A percentile compares a stretch with the other conserved stretches of the same genome.
These are phyloP conservation scores for Euphorbia corollata DNA, from an alignment of 441 rosid genomes.

Conservation along the genomic window DNA sequence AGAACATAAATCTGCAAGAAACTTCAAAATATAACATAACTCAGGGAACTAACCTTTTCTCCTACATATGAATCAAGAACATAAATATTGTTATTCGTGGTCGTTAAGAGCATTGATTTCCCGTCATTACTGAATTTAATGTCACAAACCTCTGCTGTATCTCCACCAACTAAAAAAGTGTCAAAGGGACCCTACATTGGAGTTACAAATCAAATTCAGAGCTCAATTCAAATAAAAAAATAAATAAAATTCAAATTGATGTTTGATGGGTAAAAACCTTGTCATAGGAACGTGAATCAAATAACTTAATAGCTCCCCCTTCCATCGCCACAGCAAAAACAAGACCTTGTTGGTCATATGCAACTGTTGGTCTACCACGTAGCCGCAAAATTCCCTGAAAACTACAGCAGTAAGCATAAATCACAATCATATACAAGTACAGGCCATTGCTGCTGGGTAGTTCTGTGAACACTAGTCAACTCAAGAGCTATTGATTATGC, in stretches of 20 bases:
- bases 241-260: background rate
- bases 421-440: slow-evolving; percentile 28
- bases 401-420: slow-evolving; percentile 53
- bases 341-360: slow-evolving; percentile 90
- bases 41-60: slow-evolving; percentile 58
- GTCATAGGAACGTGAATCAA: slow-evolving; percentile 87
- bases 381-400: slow-evolving; percentile 77
- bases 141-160: slow-evolving; percentile 84
- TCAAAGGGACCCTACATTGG: slow-evolving; percentile 80
- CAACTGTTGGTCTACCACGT: slow-evolving; percentile 92
- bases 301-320: slow-evolving; percentile 91
- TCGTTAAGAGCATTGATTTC: slow-evolving; percentile 81
- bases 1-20: background rate
- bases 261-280: slow-evolving; percentile 44
- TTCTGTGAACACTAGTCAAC: background rate
- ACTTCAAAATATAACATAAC: slow-evolving; percentile 6
- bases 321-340: slow-evolving; percentile 98
- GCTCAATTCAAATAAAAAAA: background rate
- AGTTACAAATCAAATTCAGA: slow-evolving; percentile 23
- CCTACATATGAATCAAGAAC: slow-evolving; percentile 91
- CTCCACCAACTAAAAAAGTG: slow-evolving; percentile 93
- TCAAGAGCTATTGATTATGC: background rate
- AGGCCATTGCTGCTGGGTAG: slow-evolving; percentile 4
- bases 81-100: slow-evolving; percentile 64
- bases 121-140: slow-evolving; percentile 95